Base-by-base conservation (phyloP, 176 grass and related monocot genomes). In the Tuctoria greenei region DNA sequence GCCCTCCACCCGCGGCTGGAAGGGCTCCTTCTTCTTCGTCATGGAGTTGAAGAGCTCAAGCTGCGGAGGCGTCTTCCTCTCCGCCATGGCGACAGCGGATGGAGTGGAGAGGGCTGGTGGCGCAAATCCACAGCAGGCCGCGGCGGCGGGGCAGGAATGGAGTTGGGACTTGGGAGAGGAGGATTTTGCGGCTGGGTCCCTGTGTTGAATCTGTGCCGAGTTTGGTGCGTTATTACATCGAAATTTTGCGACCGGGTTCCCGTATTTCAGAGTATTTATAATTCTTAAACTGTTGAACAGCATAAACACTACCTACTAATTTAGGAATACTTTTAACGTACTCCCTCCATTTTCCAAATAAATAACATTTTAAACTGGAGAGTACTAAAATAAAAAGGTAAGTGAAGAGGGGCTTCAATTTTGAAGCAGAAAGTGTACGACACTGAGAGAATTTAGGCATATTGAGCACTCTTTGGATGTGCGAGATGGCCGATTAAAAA, bases 11-110 rank as follows among this genome's bases (percentile, higher is more conserved):
- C 76, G 81, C 59, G 93, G 87, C 76, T 86, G 75, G 87, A 97
- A 86, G 69, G 50, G 59, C 88, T 93, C 90, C 80, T 90, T 93
- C 82, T 64, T 75, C 81, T 90, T 97, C 37, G 93, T 83, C 90
- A 84, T 84, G 38, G 87, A 84, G 49, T 88, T 88, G 82, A 90
- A 97, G 4, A 97, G 90, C 7, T 86, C 49, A 27, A 90, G 51
- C 72, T 81, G 80, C 55, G 81, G 50, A 9, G 31, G 60, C 36
- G 44, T 1, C 80, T 10, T 18, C 42, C 28, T 56, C 44, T 20
- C 64, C 55, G 77, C 44, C 83, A 79, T 52, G 43, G 18, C 1
- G 71, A 27, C 7, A 37, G 21, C 13, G 66, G 52, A 7, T 66
- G 50, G 75, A 66, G 50, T 8, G 5, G 55, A 57, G 40, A 10